These are phyloP conservation scores for Marsdenia floribunda DNA, from an alignment of 257 asterid species.

Conservation along the genomic window DNA sequence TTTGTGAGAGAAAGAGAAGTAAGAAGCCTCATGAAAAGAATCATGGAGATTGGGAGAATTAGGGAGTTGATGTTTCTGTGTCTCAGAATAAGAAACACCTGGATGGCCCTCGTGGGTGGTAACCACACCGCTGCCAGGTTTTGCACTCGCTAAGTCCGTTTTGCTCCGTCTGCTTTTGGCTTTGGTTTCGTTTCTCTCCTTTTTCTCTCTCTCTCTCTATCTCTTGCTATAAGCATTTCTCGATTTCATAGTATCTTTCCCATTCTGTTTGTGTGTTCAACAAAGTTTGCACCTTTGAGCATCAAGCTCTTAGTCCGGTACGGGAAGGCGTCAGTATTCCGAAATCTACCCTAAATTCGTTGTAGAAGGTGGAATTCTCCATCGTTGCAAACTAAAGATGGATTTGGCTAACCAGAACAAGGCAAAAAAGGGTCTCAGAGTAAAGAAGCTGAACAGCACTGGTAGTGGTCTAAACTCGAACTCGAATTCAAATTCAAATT, in stretches of 20 bases:
- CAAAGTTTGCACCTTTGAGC: conserved; percentile 2
- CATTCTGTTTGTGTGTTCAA: neutral
- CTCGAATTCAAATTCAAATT: neutral
- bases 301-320: neutral
- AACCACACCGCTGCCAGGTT: conserved; percentile 85
- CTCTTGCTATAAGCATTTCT: conserved; percentile 25
- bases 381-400: conserved; percentile 22
- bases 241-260: neutral
- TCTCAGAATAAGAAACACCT: conserved; percentile 34
- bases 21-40: conserved; percentile 6
- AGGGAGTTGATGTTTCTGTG: conserved; percentile 54
- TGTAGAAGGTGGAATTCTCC: neutral
- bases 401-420: conserved; percentile 26
- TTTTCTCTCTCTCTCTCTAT: conserved; percentile 1
- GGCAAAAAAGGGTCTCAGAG: conserved; percentile 10
- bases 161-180: conserved; percentile 8
- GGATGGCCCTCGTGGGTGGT: conserved; percentile 75
- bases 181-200: conserved; percentile 7
- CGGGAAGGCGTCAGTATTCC: neutral
- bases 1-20: conserved; percentile 3
- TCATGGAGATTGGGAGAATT: conserved; percentile 70
- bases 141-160: conserved; percentile 56
- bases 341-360: neutral
- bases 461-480: conserved; percentile 26
- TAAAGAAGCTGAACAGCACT: conserved; percentile 20